A percentile compares a stretch with the other conserved stretches of the same genome.
These are phyloP conservation scores for Claviceps sorghi DNA, from an alignment of 2,329 filamentous ascomycete species.

Conservation along the genomic window DNA sequence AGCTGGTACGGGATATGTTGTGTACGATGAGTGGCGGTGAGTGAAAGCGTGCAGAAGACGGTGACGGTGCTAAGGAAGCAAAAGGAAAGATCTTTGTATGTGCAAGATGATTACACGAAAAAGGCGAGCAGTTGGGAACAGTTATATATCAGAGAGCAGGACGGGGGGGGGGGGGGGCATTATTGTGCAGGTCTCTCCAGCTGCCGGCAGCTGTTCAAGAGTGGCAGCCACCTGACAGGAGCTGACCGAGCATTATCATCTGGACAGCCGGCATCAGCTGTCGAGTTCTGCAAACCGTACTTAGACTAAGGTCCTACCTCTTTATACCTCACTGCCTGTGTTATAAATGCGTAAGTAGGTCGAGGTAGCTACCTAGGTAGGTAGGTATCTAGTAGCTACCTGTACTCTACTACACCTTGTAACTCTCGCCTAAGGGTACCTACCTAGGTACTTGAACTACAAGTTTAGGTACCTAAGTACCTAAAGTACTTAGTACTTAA, in stretches of 20 bases:
- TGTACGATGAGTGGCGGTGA: conserved; percentile 1
- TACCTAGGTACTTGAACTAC: too few relatives aligned
- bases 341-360: neutral
- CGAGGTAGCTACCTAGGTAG: too few relatives aligned
- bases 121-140: conserved; percentile 4
- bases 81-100: neutral
- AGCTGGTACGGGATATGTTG: neutral
- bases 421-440: too few relatives aligned
- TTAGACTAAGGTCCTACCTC: too few relatives aligned
- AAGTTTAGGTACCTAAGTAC: too few relatives aligned
- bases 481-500: too few relatives aligned
- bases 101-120: neutral
- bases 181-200: neutral
- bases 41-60: neutral
- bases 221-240: neutral
- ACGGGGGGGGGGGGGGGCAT: conserved; percentile 2
- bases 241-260: neutral
- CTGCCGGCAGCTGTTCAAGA: neutral
- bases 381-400: too few relatives aligned
- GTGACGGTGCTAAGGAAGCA: neutral
- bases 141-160: conserved; percentile 1
- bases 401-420: too few relatives aligned
- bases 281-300: neutral
- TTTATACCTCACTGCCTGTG: too few relatives aligned
- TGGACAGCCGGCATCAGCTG: neutral